Percentiles rank a stretch among this genome's conserved stretches.
Evolutionary conservation across 768 basidiomycete genomes (phyloP).

Genomic region (Mycena venus): DNA sequence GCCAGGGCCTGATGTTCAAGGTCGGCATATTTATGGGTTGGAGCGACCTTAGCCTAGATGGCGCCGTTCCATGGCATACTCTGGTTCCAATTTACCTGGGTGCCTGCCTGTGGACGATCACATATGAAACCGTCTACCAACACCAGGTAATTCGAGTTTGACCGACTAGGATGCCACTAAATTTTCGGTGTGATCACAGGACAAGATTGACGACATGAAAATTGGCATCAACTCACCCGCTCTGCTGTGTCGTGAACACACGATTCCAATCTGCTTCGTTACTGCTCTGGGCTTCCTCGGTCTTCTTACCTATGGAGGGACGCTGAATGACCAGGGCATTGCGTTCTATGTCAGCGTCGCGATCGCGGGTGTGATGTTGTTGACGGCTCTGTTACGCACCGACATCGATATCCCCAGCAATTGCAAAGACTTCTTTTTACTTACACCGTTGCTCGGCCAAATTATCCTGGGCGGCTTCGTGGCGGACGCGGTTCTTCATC

Average conservation of each 20-base stretch:
- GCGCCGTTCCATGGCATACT: not conserved
- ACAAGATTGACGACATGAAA: slow-evolving; percentile 59
- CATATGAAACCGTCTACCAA: not conserved
- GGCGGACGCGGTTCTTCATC: slow-evolving; percentile 31
- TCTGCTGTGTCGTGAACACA: slow-evolving; percentile 61
- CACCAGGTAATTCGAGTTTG: not conserved
- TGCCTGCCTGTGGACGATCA: not conserved
- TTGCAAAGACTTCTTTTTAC: slow-evolving; percentile 41
- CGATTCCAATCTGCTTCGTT: slow-evolving; percentile 60
- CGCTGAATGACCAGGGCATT: slow-evolving; percentile 56
- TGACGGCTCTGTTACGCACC: slow-evolving; percentile 34
- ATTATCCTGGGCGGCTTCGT: slow-evolving; percentile 41
- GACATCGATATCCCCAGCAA: slow-evolving; percentile 42
- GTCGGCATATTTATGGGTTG: too few species aligned
- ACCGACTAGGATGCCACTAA: not conserved
- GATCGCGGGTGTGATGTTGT: slow-evolving; percentile 31
- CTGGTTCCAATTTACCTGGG: not conserved
- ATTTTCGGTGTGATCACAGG: slow-evolving; percentile 2
- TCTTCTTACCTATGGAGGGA: slow-evolving; percentile 58
- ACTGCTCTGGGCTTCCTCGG: slow-evolving; percentile 55
- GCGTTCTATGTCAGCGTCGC: slow-evolving; percentile 45
- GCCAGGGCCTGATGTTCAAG: not conserved
- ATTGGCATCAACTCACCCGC: slow-evolving; percentile 75
- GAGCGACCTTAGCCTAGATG: not conserved
- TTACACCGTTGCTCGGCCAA: slow-evolving; percentile 42